Percentiles rank a stretch among this genome's conserved stretches.
Conservation (phyloP, 192 early-diverging fungal genomes). For the Coemansia sp. region DNA sequence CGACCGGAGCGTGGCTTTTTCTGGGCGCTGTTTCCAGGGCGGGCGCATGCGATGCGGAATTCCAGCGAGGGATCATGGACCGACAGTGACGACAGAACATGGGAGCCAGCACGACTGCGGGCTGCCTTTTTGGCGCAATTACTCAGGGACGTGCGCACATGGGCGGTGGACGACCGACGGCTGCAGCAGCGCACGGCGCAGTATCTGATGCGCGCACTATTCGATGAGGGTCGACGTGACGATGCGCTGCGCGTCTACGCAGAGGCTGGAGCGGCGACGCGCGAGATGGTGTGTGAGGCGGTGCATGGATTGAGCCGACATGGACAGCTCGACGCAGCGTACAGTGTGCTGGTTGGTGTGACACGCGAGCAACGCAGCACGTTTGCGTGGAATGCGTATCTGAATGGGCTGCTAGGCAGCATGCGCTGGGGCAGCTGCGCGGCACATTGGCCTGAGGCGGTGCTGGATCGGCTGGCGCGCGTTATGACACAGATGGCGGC, state of each 20-base stretch:
- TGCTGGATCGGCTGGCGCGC: conserved; percentile 5
- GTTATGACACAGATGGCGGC: conserved; percentile 20
- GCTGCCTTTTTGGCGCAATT: conserved; percentile 21
- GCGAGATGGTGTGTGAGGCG: conserved; percentile 39
- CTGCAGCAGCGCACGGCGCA: conserved; percentile 19
- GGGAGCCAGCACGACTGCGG: conserved; percentile 37
- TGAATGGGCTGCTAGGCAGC: conserved; percentile 22
- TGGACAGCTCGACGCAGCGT: conserved; percentile 19
- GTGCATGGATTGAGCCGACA: conserved; percentile 29
- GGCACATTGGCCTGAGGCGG: not conserved
- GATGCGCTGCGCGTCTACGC: conserved; percentile 21
- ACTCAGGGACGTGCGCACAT: conserved; percentile 8
- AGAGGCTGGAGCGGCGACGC: conserved; percentile 1
- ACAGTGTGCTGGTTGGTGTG: conserved; percentile 2
- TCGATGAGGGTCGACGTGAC: conserved; percentile 17
- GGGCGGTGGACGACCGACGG: not conserved
- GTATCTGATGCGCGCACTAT: conserved; percentile 30
- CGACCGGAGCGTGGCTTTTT: conserved; percentile 11
- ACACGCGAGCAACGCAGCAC: conserved; percentile 1
- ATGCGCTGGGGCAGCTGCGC: not conserved
- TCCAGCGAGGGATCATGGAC: not conserved
- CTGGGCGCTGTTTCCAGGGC: conserved; percentile 14
- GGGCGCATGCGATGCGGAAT: not conserved
- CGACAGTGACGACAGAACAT: conserved; percentile 5
- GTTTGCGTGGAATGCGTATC: conserved; percentile 42